Evolutionary conservation across 2,329 filamentous ascomycete species (phyloP).

Genomic region (Ilyonectria mors-panacis): DNA sequence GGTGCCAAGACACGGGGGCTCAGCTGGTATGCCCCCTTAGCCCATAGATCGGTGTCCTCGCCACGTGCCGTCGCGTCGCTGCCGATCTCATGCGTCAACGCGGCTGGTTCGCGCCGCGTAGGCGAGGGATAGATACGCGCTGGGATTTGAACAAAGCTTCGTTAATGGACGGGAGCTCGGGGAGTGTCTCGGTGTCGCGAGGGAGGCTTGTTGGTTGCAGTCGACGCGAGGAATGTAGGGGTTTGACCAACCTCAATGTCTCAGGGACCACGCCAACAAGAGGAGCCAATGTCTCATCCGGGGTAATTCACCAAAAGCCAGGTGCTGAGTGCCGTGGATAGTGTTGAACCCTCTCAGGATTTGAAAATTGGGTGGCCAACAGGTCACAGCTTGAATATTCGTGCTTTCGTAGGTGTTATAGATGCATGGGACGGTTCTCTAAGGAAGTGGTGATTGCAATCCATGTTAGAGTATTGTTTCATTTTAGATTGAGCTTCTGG

Average conservation of each 20-base stretch:
- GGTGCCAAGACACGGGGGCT: background rate
- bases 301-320: background rate
- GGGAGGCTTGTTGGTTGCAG: slow-evolving; percentile 23
- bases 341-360: background rate
- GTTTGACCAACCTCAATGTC: slow-evolving; percentile 34
- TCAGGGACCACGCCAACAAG: slow-evolving; percentile 23
- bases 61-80: slow-evolving; percentile 4
- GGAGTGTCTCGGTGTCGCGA: slow-evolving; percentile 19
- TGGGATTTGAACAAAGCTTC: slow-evolving; percentile 2
- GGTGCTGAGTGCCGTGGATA: background rate
- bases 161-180: background rate
- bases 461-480: background rate
- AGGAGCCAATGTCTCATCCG: background rate
- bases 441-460: background rate
- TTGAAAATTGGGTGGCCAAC: background rate
- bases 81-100: slow-evolving; percentile 10
- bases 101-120: slow-evolving; percentile 10
- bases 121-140: background rate
- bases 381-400: background rate
- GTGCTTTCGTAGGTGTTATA: background rate
- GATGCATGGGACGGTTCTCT: background rate
- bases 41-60: background rate
- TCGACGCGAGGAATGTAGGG: slow-evolving; percentile 38
- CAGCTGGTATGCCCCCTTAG: slow-evolving; percentile 10
- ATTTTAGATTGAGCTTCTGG: background rate